phyloP scores from a whole-genome alignment of 139 green algal species.

The Picochlorum sp. region DNA sequence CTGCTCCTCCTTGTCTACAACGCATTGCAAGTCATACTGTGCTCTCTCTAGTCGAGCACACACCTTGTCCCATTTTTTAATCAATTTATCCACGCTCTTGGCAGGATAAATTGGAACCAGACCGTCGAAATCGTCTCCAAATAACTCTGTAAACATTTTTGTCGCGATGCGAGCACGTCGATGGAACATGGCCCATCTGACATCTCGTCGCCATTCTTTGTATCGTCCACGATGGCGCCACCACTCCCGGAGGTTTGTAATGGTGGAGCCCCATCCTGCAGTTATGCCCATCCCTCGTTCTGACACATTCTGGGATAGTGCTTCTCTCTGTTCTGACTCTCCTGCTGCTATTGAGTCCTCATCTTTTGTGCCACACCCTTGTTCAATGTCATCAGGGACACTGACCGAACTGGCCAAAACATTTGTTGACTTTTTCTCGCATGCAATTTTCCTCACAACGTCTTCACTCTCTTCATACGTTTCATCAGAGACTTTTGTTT shows the following conservation, averaged over 20 bases:
- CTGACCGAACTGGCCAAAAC: no score
- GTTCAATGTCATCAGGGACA: no score
- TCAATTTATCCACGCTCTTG: slow-evolving; percentile 16
- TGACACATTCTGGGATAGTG: neutral
- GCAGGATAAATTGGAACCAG: slow-evolving; percentile 37
- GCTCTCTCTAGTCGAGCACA: slow-evolving; percentile 20
- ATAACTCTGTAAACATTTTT: slow-evolving; percentile 29
- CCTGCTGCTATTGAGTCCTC: no score
- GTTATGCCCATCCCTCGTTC: slow-evolving; percentile 9
- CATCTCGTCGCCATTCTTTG: slow-evolving; percentile 26
- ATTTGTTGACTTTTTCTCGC: no score
- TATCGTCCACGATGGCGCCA: slow-evolving; percentile 9
- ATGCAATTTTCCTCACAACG: no score
- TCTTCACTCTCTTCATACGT: no score
- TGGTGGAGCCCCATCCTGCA: slow-evolving; percentile 2
- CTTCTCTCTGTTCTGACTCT: no score
- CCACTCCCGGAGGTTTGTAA: neutral
- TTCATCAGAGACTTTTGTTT: neutral
- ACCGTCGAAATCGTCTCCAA: slow-evolving; percentile 30
- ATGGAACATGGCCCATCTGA: slow-evolving; percentile 33
- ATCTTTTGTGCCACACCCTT: no score
- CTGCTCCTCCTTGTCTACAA: neutral
- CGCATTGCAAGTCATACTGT: slow-evolving; percentile 8
- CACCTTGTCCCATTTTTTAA: slow-evolving; percentile 23
- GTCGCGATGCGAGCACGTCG: slow-evolving; percentile 25